Conservation (phyloP, 768 basidiomycete genomes). For the Collybia nuda region DNA sequence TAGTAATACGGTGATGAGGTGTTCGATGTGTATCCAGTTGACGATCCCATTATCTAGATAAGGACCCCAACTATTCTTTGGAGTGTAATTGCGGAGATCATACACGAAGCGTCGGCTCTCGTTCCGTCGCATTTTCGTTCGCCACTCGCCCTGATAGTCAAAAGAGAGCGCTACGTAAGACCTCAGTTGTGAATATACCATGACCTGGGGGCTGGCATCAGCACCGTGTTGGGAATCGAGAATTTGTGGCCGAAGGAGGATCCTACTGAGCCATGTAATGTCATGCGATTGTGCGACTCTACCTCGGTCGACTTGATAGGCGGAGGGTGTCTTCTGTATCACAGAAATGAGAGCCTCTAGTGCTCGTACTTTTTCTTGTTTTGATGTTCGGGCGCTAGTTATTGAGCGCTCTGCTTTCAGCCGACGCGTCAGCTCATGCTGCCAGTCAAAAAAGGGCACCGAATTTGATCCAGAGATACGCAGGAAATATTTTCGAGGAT, state of each 20-base stretch:
- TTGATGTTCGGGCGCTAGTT: slow-evolving; percentile 2
- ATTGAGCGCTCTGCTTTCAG: slow-evolving; percentile 38
- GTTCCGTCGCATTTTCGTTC: slow-evolving; percentile 35
- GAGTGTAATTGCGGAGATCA: slow-evolving; percentile 58
- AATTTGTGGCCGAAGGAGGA: slow-evolving; percentile 38
- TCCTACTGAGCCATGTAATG: slow-evolving; percentile 43
- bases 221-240: slow-evolving; percentile 21
- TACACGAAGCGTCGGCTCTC: slow-evolving; percentile 61
- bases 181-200: slow-evolving; percentile 40
- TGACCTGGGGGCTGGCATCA: slow-evolving; percentile 4
- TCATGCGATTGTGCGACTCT: slow-evolving; percentile 32
- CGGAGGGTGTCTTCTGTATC: slow-evolving; percentile 33
- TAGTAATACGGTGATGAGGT: slow-evolving; percentile 53
- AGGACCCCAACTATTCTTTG: slow-evolving; percentile 59
- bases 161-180: slow-evolving; percentile 47
- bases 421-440: slow-evolving; percentile 20
- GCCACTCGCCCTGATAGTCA: slow-evolving; percentile 23
- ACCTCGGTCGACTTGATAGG: slow-evolving; percentile 13
- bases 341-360: slow-evolving; percentile 41
- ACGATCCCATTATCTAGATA: slow-evolving; percentile 40
- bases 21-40: slow-evolving; percentile 67
- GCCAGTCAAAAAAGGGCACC: slow-evolving; percentile 8
- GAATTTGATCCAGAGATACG: neutral
- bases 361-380: slow-evolving; percentile 27
- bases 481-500: slow-evolving; percentile 43